phyloP scores from a whole-genome alignment of 768 basidiomycete species.

The Hortiboletus flavorubellus region DNA sequence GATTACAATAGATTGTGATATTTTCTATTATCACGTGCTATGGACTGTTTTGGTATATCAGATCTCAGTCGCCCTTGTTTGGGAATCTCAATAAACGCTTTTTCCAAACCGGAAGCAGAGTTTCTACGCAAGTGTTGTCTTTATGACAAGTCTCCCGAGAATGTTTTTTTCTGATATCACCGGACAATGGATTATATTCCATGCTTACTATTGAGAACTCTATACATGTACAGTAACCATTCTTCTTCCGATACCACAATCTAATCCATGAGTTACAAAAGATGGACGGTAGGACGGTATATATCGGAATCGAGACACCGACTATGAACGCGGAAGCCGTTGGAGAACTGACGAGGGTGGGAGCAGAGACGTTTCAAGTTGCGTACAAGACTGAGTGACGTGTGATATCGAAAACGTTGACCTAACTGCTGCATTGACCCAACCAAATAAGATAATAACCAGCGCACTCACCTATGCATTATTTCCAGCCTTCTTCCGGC shows the following conservation, averaged over 20 bases:
- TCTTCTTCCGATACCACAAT: background rate
- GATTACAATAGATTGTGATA: too few species aligned
- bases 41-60: too few species aligned
- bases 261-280: background rate
- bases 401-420: background rate
- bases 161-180: too few species aligned
- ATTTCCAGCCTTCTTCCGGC: background rate
- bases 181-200: too few species aligned
- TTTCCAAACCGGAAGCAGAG: too few species aligned
- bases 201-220: too few species aligned
- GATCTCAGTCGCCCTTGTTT: too few species aligned
- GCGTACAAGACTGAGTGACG: background rate
- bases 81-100: too few species aligned
- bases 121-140: too few species aligned
- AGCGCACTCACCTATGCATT: background rate
- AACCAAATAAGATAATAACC: background rate
- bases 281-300: background rate
- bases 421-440: background rate
- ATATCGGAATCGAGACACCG: background rate
- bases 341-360: background rate
- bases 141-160: too few species aligned
- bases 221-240: too few species aligned
- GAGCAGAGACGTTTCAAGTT: background rate
- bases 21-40: too few species aligned
- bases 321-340: background rate